Evolutionary conservation across 1,284 basidiomycete species (phyloP).

Genomic region (Fomes fomentarius): DNA sequence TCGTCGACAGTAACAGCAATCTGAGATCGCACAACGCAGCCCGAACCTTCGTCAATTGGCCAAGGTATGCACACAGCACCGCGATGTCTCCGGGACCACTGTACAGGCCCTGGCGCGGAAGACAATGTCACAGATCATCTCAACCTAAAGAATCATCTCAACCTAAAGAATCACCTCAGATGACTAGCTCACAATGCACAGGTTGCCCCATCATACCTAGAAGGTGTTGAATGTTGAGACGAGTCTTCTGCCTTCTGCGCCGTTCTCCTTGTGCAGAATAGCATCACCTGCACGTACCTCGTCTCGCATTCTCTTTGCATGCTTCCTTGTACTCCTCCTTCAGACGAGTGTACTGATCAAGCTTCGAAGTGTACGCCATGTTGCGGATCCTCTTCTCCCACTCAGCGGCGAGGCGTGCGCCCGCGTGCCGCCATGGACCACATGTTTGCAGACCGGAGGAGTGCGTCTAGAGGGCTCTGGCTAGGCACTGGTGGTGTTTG

Average conservation of each 20-base stretch:
- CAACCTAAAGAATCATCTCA: too few relatives aligned
- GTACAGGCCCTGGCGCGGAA: conserved; percentile 50
- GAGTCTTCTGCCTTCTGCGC: conserved; percentile 55
- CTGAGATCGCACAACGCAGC: conserved; percentile 49
- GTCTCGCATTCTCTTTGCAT: conserved; percentile 38
- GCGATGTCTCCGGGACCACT: conserved; percentile 62
- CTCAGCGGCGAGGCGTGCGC: conserved; percentile 25
- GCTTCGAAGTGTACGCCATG: conserved; percentile 35
- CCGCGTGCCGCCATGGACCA: conserved; percentile 35
- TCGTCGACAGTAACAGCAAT: conserved; percentile 74
- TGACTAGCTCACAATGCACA: too few relatives aligned
- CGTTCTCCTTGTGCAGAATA: conserved; percentile 13
- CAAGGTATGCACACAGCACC: conserved; percentile 76
- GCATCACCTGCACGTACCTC: conserved; percentile 33
- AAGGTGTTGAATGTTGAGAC: conserved; percentile 64
- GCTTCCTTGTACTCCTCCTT: conserved; percentile 36
- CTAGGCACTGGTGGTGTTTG: conserved; percentile 23
- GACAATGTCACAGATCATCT: conserved; percentile 73
- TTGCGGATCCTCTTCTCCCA: conserved; percentile 30
- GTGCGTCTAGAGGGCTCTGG: conserved; percentile 7
- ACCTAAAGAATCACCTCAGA: too few relatives aligned
- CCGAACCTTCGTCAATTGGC: conserved; percentile 53
- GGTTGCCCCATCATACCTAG: too few relatives aligned
- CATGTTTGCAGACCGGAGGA: conserved; percentile 18
- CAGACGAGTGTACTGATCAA: conserved; percentile 40